Conservation (phyloP, 2,329 filamentous ascomycete species). For the Pyrenophora graminea region DNA sequence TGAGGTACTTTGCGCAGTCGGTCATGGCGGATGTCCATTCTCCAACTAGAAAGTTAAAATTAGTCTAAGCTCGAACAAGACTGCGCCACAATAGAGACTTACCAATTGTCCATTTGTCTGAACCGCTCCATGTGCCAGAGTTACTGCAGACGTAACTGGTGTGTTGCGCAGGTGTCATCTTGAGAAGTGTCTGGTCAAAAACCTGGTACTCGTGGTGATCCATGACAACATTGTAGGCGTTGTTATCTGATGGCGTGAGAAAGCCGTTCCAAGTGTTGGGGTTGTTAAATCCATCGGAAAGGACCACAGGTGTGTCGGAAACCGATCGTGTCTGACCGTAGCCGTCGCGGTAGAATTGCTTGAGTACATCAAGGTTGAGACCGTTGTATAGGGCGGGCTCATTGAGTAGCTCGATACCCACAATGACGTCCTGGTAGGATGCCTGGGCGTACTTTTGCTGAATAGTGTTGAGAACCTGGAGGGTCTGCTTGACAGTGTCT, state of each 20-base stretch:
- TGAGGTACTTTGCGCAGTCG: constrained; percentile 58
- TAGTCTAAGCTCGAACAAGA: background rate
- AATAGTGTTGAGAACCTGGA: constrained; percentile 62
- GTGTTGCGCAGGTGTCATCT: constrained; percentile 58
- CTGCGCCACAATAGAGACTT: background rate
- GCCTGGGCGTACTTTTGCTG: constrained; percentile 60
- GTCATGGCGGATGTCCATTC: constrained; percentile 73
- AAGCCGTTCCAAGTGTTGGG: constrained; percentile 65
- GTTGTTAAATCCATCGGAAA: constrained; percentile 62
- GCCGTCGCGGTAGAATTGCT: constrained; percentile 61
- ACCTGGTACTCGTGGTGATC: constrained; percentile 73
- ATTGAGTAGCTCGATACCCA: constrained; percentile 62
- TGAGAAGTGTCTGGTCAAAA: constrained; percentile 59
- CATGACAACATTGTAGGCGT: constrained; percentile 60
- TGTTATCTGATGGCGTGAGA: constrained; percentile 56
- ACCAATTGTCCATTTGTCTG: constrained; percentile 63
- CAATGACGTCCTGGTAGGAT: constrained; percentile 62
- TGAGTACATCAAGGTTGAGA: constrained; percentile 51
- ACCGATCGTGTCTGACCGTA: constrained; percentile 54
- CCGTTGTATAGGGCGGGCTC: constrained; percentile 56
- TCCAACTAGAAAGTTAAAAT: constrained; percentile 56
- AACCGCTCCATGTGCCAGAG: constrained; percentile 52
- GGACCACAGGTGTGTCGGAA: constrained; percentile 56
- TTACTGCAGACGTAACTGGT: constrained; percentile 61
- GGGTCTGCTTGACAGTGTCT: constrained; percentile 55